Evolutionary conservation across 2,329 filamentous ascomycete genomes (phyloP), one percentile per base, ranked within the genome.

Genomic region (Penicillium brasilianum): DNA sequence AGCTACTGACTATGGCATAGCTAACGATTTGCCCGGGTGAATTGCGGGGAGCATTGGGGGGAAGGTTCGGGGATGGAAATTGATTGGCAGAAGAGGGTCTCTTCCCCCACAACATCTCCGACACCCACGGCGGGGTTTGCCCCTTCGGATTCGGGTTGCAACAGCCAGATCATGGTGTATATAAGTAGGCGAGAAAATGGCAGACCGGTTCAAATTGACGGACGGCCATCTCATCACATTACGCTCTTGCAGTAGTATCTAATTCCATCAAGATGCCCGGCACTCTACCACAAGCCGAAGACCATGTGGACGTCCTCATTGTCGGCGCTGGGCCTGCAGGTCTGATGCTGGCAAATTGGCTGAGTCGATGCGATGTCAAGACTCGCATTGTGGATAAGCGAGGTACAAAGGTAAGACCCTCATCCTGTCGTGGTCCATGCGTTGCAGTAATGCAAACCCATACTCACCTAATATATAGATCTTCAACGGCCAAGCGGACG

Each of bases 271-370:
- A 13, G 28, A 58, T 58, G 55, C n/a, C 48, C 14, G 55, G 37
- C 8, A 18, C 37, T 32, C 25, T 34, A 8, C 55, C 55, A 13
- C 14, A n/a, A 14, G n/a, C 22, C 34, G 50, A 59, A 20, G 53
- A 57, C 32, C 54, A 60, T 39, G 60, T 57, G 10, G 60, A 63
- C 48, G 54, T 63, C 20, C 55, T 70, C 14, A 81, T 85, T 53
- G 71, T 84, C 16, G 83, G 83, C 6, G 82, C 83, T 28, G 83
- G 83, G 4, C 83, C 83, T 1, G 76, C 80, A 6, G 80, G 79
- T 14, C 75, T 83, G 16, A 79, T 84, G 69, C 75, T 81, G 20
- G 81, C 81, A 14, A 78, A 78, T 9, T 84, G 83, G 77, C 76
- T 84, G 68, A 75, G 80, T 14, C 77, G 76, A 49, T 83, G 77